Conservation (phyloP, 73 alveolate genomes). For the Tetrahymena thermophila region DNA sequence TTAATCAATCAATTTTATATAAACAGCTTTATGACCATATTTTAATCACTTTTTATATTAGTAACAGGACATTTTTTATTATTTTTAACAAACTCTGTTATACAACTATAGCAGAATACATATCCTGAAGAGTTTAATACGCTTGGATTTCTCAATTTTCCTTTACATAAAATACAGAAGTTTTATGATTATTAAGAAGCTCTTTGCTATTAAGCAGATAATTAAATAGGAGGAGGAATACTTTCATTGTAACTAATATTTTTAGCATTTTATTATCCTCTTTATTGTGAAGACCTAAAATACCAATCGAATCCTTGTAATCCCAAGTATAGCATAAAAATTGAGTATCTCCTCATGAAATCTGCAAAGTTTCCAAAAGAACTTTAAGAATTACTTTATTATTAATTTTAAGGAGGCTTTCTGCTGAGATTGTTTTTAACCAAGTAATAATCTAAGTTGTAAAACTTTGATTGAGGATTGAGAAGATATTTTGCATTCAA, state of each 20-base stretch:
- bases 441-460: not conserved
- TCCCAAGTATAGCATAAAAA: not conserved
- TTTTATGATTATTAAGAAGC: not conserved
- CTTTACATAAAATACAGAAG: not conserved
- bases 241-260: not conserved
- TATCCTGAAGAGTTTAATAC: not conserved
- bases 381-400: not conserved
- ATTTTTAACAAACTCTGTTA: not conserved
- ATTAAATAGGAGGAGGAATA: not conserved
- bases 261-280: not conserved
- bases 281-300: not conserved
- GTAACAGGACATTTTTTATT: not conserved
- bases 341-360: not conserved
- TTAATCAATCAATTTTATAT: not conserved
- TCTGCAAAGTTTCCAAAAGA: not conserved
- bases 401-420: not conserved
- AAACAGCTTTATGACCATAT: not conserved
- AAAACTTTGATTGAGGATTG: not conserved
- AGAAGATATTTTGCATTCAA: not conserved
- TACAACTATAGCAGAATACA: not conserved
- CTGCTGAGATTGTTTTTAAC: not conserved
- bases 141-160: not conserved
- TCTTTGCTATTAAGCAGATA: not conserved
- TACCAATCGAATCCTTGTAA: not conserved
- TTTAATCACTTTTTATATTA: not conserved